Evolutionary conservation across 352 stramenopile genomes (phyloP).

Genomic region (Globisporangium spinosum): DNA sequence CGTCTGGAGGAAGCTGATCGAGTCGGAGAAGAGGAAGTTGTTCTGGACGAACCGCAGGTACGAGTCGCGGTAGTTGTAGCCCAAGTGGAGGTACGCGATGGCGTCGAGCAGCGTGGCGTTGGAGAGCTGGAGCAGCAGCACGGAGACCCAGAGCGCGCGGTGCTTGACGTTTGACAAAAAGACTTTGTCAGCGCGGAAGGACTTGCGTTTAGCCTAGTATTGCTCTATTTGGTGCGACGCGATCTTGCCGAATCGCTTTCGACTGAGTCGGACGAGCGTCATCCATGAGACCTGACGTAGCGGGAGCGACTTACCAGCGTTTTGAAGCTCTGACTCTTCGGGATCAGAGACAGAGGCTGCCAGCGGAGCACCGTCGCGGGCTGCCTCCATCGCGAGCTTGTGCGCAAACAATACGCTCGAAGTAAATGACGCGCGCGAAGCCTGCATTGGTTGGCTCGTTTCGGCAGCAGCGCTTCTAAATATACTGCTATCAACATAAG

Average conservation of each 20-base stretch:
- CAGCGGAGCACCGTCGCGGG: neutral
- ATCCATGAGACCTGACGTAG: neutral
- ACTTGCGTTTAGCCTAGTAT: neutral
- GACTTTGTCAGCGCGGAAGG: neutral
- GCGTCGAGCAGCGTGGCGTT: neutral
- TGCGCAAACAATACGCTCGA: neutral
- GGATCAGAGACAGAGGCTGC: neutral
- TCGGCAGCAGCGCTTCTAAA: neutral
- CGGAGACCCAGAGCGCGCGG: neutral
- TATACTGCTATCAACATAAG: neutral
- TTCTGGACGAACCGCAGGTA: neutral
- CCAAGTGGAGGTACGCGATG: neutral
- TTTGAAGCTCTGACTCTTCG: neutral
- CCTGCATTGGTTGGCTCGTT: neutral
- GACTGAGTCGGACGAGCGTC: neutral
- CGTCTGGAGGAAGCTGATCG: neutral
- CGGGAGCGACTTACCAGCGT: neutral
- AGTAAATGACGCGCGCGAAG: neutral
- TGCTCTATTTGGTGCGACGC: neutral
- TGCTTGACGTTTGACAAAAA: neutral
- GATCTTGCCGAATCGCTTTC: neutral
- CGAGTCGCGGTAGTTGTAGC: conserved; percentile 1
- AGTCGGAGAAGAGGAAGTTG: conserved; percentile 2
- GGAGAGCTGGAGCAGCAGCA: conserved; percentile 3
- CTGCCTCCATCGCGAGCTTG: neutral